Evolutionary conservation across 192 early-diverging fungal genomes (phyloP).

Genomic region (Gaertneriomyces sp.): DNA sequence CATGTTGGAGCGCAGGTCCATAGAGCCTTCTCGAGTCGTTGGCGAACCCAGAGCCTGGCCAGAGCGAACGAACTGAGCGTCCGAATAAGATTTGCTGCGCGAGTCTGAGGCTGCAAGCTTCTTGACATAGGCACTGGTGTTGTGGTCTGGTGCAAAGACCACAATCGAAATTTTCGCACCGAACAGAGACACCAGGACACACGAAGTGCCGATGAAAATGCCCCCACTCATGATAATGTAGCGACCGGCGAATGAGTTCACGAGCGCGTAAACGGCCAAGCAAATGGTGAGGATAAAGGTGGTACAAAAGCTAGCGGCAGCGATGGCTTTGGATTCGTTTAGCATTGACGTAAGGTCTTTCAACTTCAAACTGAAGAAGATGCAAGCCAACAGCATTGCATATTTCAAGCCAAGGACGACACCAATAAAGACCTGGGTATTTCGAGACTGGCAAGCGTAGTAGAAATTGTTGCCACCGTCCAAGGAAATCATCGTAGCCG

Average conservation of each 20-base stretch:
- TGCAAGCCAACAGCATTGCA: conserved; percentile 17
- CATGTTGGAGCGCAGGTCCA: conserved; percentile 1
- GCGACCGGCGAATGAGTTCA: conserved; percentile 18
- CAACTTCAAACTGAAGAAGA: conserved; percentile 23
- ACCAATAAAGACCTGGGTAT: conserved; percentile 8
- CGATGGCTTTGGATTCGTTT: conserved; percentile 26
- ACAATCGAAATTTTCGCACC: conserved; percentile 13
- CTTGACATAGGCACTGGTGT: conserved; percentile 16
- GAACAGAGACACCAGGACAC: conserved; percentile 12
- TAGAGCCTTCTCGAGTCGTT: conserved; percentile 4
- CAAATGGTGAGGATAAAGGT: conserved; percentile 26
- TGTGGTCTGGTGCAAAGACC: conserved; percentile 17
- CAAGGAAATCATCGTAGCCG: conserved; percentile 13
- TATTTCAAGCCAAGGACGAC: conserved; percentile 16
- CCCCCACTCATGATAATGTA: conserved; percentile 17
- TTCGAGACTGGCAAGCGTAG: conserved; percentile 15
- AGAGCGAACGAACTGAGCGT: conserved; percentile 6
- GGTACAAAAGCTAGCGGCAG: conserved; percentile 19
- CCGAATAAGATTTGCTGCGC: conserved; percentile 7
- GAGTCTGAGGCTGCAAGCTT: conserved; percentile 7
- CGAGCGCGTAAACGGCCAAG: conserved; percentile 17
- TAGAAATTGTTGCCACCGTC: conserved; percentile 24
- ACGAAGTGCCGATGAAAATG: conserved; percentile 10
- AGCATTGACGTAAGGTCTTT: conserved; percentile 15
- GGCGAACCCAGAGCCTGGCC: not conserved